Conservation (phyloP, 257 asterid genomes). For the Primulina tabacum region DNA sequence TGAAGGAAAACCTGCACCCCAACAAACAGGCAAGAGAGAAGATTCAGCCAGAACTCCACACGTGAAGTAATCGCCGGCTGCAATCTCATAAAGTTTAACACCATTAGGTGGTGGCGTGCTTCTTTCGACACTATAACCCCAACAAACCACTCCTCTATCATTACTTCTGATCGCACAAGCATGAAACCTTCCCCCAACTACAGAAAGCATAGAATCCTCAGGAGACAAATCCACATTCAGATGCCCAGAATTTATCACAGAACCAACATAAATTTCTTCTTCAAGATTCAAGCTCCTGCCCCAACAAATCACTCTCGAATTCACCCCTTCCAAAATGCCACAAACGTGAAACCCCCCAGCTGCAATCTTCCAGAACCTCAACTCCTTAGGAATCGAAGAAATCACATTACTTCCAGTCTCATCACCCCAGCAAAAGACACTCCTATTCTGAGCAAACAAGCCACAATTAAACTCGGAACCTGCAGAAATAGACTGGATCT, state of each 20-base stretch:
- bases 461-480: slow-evolving; percentile 89
- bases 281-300: slow-evolving; percentile 71
- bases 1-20: slow-evolving; percentile 76
- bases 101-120: slow-evolving; percentile 75
- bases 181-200: slow-evolving; percentile 78
- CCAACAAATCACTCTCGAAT: slow-evolving; percentile 64
- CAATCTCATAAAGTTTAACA: slow-evolving; percentile 66
- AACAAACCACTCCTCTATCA: slow-evolving; percentile 71
- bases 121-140: slow-evolving; percentile 68
- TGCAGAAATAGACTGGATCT: slow-evolving; percentile 78
- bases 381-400: slow-evolving; percentile 45
- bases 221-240: slow-evolving; percentile 58
- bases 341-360: slow-evolving; percentile 97
- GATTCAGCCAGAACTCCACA: slow-evolving; percentile 75
- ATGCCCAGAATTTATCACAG: slow-evolving; percentile 36
- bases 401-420: slow-evolving; percentile 61
- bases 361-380: slow-evolving; percentile 58
- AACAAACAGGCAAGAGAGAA: slow-evolving; percentile 67
- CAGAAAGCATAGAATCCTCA: slow-evolving; percentile 53
- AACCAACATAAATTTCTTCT: slow-evolving; percentile 34
- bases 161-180: slow-evolving; percentile 76
- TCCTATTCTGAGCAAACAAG: slow-evolving; percentile 63
- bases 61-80: slow-evolving; percentile 87
- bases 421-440: slow-evolving; percentile 92
- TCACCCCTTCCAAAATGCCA: slow-evolving; percentile 65